A percentile compares a stretch with the other conserved stretches of the same genome.
Evolutionary conservation across 2,329 filamentous ascomycete genomes (phyloP).

Genomic region (Alternaria ventricosa): DNA sequence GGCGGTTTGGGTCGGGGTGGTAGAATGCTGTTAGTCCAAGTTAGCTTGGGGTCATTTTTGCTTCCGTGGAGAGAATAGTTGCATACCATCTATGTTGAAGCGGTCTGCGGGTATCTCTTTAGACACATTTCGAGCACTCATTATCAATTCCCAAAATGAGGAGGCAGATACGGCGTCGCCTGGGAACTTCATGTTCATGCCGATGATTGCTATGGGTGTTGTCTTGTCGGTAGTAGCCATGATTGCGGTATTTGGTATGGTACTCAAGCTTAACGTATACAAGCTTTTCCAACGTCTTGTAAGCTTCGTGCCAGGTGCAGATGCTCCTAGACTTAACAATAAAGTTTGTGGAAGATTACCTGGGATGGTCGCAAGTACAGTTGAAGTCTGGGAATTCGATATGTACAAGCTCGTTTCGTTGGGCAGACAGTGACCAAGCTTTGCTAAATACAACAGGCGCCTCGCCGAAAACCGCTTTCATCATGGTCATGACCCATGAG

Average conservation of each 20-base stretch:
- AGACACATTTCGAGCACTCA: constrained; percentile 2
- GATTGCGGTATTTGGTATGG: background rate
- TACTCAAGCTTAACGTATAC: background rate
- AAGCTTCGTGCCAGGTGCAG: background rate
- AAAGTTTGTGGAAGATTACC: background rate
- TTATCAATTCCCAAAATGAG: constrained; percentile 24
- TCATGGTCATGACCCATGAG: background rate
- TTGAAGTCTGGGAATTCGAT: background rate
- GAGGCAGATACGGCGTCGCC: constrained; percentile 14
- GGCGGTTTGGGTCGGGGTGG: constrained; percentile 6
- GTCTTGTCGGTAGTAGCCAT: constrained; percentile 1
- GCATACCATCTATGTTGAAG: constrained; percentile 15
- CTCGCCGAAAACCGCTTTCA: background rate
- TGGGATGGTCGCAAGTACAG: background rate
- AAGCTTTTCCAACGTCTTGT: background rate
- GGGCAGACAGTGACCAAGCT: background rate
- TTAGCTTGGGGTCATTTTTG: background rate
- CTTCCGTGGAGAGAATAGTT: background rate
- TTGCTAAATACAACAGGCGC: background rate
- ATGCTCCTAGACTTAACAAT: background rate
- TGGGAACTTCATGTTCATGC: constrained; percentile 15
- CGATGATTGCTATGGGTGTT: constrained; percentile 14
- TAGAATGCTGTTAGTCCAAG: background rate
- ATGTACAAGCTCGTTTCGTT: background rate
- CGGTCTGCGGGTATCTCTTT: constrained; percentile 19